A percentile compares a stretch with the other conserved stretches of the same genome.
Conservation (phyloP, 2,329 filamentous ascomycete genomes). For the Paraphaeosphaeria sporulosa region DNA sequence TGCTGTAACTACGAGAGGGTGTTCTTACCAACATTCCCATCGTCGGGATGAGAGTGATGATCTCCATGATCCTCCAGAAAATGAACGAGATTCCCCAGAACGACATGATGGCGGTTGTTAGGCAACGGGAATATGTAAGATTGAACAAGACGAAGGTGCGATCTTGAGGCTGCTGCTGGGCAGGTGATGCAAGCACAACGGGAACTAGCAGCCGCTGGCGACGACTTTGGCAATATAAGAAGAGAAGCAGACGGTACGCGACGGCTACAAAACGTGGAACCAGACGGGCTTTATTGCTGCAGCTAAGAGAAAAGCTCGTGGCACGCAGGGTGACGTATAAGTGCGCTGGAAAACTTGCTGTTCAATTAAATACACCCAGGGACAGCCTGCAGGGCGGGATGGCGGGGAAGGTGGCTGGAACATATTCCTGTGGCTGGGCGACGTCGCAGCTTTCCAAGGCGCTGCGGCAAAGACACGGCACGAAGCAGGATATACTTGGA, state of each 20-base stretch:
- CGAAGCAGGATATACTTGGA: not conserved
- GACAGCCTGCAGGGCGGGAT: constrained; percentile 15
- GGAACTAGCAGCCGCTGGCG: constrained; percentile 4
- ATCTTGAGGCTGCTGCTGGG: not conserved
- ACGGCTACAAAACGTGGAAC: constrained; percentile 16
- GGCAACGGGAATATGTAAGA: not conserved
- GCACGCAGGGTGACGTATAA: constrained; percentile 32
- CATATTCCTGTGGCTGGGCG: constrained; percentile 30
- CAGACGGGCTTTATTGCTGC: constrained; percentile 26
- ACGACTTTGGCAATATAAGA: not conserved
- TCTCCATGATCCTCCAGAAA: constrained; percentile 67
- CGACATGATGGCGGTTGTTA: constrained; percentile 48
- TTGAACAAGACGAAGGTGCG: not conserved
- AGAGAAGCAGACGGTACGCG: constrained; percentile 2
- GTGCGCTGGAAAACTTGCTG: constrained; percentile 24
- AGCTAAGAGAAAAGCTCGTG: constrained; percentile 17
- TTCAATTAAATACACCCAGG: constrained; percentile 16
- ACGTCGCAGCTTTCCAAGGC: constrained; percentile 15
- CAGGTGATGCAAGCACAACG: not conserved
- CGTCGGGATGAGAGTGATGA: constrained; percentile 68
- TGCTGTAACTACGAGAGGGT: not conserved
- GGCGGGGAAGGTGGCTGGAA: constrained; percentile 35
- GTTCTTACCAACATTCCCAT: constrained; percentile 61
- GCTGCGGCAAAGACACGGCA: constrained; percentile 8
- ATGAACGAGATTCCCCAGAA: constrained; percentile 66